phyloP scores from a whole-genome alignment of 179 eudicot species.

The Silene noctiflora region DNA sequence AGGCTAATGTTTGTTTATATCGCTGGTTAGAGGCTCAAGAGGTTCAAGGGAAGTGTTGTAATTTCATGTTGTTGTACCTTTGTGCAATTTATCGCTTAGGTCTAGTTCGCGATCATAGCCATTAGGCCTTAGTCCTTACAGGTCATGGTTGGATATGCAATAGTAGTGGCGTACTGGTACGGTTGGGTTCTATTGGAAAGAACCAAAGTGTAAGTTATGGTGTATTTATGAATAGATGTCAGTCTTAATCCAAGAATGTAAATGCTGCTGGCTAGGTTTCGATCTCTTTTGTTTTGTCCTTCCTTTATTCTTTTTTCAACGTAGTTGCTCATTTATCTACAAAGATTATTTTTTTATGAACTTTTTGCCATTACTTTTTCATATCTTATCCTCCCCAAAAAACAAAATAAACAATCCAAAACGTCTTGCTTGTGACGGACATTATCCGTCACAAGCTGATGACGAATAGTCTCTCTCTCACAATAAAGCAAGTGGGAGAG shows the following conservation, averaged over 20 bases:
- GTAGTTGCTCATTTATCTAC: too few species aligned
- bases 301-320: too few species aligned
- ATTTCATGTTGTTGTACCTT: neutral
- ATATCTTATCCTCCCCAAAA: too few species aligned
- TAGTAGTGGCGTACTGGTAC: neutral
- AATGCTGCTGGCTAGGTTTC: too few species aligned
- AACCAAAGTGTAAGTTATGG: constrained; percentile 13
- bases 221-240: neutral
- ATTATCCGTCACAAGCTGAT: too few species aligned
- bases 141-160: neutral
- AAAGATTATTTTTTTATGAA: too few species aligned
- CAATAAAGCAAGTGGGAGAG: too few species aligned
- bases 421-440: too few species aligned
- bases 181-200: neutral
- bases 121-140: neutral
- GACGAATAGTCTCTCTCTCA: too few species aligned
- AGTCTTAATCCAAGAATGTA: neutral
- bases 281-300: too few species aligned
- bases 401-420: too few species aligned
- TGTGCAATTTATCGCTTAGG: neutral
- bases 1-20: constrained; percentile 12
- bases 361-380: too few species aligned
- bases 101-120: neutral
- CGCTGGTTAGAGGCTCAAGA: constrained; percentile 1
- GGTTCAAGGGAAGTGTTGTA: neutral